These are phyloP conservation scores for Pilatotrama ljubarskyi DNA, from an alignment of 768 basidiomycete genomes.

Conservation along the genomic window DNA sequence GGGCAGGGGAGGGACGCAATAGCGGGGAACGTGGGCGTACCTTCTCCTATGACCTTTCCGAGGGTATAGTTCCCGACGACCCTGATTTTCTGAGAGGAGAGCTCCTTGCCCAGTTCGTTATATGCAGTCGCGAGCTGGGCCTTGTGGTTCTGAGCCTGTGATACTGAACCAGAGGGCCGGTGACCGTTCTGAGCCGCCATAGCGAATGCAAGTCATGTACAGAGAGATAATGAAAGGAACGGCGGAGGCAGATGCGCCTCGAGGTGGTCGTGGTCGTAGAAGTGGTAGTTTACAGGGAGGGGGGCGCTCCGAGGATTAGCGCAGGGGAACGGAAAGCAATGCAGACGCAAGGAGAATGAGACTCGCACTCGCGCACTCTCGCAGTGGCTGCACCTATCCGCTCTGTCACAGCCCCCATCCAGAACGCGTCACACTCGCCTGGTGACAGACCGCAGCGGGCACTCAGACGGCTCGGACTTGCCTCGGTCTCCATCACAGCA, in stretches of 20 bases:
- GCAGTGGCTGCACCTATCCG: background rate
- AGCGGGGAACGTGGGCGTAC: conserved; percentile 42
- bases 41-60: conserved; percentile 94
- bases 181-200: conserved; percentile 30
- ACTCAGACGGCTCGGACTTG: too few relatives aligned
- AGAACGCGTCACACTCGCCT: too few relatives aligned
- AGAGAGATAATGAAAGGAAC: conserved; percentile 24
- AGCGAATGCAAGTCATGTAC: conserved; percentile 30
- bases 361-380: background rate
- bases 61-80: conserved; percentile 95
- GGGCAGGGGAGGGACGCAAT: background rate
- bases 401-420: background rate
- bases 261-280: background rate
- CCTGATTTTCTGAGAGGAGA: conserved; percentile 85
- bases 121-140: conserved; percentile 93
- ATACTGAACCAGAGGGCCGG: conserved; percentile 33
- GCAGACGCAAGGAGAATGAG: background rate
- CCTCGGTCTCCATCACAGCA: background rate
- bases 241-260: conserved; percentile 14
- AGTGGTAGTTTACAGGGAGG: conserved; percentile 12
- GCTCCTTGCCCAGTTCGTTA: conserved; percentile 95
- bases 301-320: conserved; percentile 3
- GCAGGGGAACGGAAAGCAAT: background rate
- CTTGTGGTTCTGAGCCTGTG: conserved; percentile 60
- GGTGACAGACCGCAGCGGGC: background rate